Conservation (phyloP, 768 basidiomycete species). For the Chalciporus piperatus region DNA sequence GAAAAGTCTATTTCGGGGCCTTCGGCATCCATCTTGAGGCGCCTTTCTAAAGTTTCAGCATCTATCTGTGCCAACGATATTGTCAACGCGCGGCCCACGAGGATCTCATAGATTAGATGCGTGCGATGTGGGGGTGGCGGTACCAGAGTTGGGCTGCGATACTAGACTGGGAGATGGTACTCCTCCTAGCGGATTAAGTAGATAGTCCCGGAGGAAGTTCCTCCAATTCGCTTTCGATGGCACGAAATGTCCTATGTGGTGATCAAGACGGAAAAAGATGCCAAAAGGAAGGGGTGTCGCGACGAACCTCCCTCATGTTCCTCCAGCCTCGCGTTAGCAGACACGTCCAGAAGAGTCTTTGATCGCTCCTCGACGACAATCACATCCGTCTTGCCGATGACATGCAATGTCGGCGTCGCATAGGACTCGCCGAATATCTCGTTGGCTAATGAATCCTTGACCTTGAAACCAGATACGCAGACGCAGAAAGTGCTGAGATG, state of each 20-base stretch:
- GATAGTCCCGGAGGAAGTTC: slow-evolving; percentile 67
- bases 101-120: slow-evolving; percentile 2
- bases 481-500: slow-evolving; percentile 64
- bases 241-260: slow-evolving; percentile 69
- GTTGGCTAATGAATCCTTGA: slow-evolving; percentile 43
- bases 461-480: slow-evolving; percentile 70
- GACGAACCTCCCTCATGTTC: slow-evolving; percentile 75
- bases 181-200: slow-evolving; percentile 48
- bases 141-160: slow-evolving; percentile 45
- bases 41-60: not conserved
- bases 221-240: slow-evolving; percentile 78
- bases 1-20: too few species aligned
- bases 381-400: slow-evolving; percentile 74
- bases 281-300: not conserved
- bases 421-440: slow-evolving; percentile 51
- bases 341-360: slow-evolving; percentile 50
- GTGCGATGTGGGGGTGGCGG: slow-evolving; percentile 40
- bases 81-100: not conserved
- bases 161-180: slow-evolving; percentile 43
- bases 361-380: slow-evolving; percentile 73
- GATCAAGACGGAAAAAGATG: not conserved
- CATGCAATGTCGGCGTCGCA: slow-evolving; percentile 72
- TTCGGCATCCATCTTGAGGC: too few species aligned
- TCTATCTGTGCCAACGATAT: slow-evolving; percentile 4
- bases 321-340: slow-evolving; percentile 61